Conservation (phyloP, 139 green algal species). For the Chlamydomonas schloesseri region DNA sequence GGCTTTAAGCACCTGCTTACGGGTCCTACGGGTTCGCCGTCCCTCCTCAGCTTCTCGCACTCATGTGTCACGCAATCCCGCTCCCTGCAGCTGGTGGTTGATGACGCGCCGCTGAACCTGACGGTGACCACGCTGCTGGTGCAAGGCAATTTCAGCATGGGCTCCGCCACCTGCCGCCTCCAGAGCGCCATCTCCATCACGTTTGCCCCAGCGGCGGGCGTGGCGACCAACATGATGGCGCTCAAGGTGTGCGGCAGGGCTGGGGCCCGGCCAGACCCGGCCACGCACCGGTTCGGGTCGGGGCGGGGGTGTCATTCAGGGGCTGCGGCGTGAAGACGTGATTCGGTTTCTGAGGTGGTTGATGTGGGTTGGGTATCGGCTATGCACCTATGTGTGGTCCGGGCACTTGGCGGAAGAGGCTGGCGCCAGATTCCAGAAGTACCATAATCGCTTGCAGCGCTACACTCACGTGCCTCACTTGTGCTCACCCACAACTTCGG, state of each 20-base stretch:
- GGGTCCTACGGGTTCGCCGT: too few species aligned
- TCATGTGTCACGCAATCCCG: too few species aligned
- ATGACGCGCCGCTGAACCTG: constrained; percentile 35
- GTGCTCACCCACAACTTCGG: background rate
- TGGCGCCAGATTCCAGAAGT: too few species aligned
- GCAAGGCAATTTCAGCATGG: constrained; percentile 6
- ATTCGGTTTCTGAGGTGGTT: background rate
- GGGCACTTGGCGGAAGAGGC: too few species aligned
- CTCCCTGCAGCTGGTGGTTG: constrained; percentile 43
- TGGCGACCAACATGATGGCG: background rate
- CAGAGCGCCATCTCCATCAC: constrained; percentile 22
- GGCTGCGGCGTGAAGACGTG: background rate
- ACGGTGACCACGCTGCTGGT: constrained; percentile 4
- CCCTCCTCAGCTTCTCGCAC: too few species aligned
- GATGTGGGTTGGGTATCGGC: background rate
- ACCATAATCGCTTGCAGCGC: too few species aligned
- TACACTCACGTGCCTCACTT: too few species aligned
- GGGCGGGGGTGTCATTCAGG: too few species aligned
- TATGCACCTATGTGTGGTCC: too few species aligned
- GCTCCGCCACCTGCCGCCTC: constrained; percentile 23
- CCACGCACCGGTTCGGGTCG: too few species aligned
- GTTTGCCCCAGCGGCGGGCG: background rate
- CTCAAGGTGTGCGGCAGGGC: background rate
- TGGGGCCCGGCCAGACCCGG: too few species aligned
- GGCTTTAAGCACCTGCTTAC: too few species aligned